Conservation (phyloP, 176 grass and related monocot species). For the Oropetium thomaeum region DNA sequence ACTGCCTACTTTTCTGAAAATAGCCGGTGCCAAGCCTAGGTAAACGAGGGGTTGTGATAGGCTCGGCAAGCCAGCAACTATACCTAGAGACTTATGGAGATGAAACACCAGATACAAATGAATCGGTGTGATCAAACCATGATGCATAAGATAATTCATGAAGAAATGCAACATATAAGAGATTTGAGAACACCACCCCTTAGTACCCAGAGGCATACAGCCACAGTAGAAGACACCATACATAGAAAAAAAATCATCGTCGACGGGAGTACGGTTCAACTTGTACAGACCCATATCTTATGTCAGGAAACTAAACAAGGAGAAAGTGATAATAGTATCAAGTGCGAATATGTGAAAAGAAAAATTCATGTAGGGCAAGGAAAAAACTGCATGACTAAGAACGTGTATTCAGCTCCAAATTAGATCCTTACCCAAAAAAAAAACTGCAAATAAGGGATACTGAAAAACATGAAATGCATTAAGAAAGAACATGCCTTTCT, state of each 20-base stretch:
- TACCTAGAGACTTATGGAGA: neutral
- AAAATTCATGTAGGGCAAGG: slow-evolving; percentile 8
- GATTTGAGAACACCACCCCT: neutral
- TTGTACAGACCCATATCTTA: neutral
- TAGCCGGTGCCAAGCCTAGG: neutral
- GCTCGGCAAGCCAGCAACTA: neutral
- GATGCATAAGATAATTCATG: neutral
- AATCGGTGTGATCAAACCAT: neutral
- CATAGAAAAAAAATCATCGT: neutral
- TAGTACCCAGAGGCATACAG: neutral
- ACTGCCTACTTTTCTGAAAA: neutral
- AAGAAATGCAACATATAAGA: slow-evolving; percentile 1
- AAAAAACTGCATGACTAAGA: neutral
- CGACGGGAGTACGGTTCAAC: neutral
- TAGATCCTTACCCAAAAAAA: too few species aligned
- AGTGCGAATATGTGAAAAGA: neutral
- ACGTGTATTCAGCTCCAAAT: neutral
- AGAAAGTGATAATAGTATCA: neutral
- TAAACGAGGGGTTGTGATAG: neutral
- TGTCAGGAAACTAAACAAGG: slow-evolving; percentile 1
- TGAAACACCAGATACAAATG: neutral
- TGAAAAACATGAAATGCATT: slow-evolving; percentile 8
- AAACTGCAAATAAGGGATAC: neutral
- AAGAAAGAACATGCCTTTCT: slow-evolving; percentile 64
- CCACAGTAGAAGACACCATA: neutral